Percentiles rank a stretch among this genome's conserved stretches.
These are phyloP conservation scores for Zygosaccharomyces gambellarensis DNA, from an alignment of 805 yeast genomes.

Conservation along the genomic window DNA sequence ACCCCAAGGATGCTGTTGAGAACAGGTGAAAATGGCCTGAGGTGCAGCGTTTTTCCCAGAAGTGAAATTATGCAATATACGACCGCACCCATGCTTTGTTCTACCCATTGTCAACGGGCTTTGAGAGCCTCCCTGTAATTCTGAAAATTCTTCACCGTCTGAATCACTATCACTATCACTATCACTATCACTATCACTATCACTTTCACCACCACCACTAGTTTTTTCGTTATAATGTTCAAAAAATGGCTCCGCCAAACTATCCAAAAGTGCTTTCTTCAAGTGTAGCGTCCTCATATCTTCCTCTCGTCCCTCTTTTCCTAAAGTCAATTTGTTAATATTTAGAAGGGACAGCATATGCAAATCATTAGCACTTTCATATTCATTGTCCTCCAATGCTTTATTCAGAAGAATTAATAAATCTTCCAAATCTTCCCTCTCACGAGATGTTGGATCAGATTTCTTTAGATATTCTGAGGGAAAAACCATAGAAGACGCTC, in stretches of 20 bases:
- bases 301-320: slow-evolving; percentile 12
- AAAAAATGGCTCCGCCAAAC: slow-evolving; percentile 35
- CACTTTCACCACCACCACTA: slow-evolving; percentile 10
- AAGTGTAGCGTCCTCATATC: slow-evolving; percentile 14
- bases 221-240: slow-evolving; percentile 23
- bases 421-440: slow-evolving; percentile 28
- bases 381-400: slow-evolving; percentile 30
- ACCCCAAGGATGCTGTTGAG: slow-evolving; percentile 67
- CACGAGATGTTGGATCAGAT: slow-evolving; percentile 5
- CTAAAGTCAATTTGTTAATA: slow-evolving; percentile 29
- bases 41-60: slow-evolving; percentile 69
- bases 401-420: slow-evolving; percentile 30
- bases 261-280: slow-evolving; percentile 28
- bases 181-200: slow-evolving; percentile 17
- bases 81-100: slow-evolving; percentile 29
- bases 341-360: slow-evolving; percentile 33
- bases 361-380: slow-evolving; percentile 29
- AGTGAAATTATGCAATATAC: slow-evolving; percentile 60
- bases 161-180: slow-evolving; percentile 9
- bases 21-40: slow-evolving; percentile 82
- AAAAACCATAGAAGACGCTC: slow-evolving; percentile 15
- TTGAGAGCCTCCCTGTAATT: not conserved
- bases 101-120: slow-evolving; percentile 9
- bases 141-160: slow-evolving; percentile 6
- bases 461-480: slow-evolving; percentile 4